Conservation (phyloP, 2,329 filamentous ascomycete species). For the Teratosphaeria destructans region DNA sequence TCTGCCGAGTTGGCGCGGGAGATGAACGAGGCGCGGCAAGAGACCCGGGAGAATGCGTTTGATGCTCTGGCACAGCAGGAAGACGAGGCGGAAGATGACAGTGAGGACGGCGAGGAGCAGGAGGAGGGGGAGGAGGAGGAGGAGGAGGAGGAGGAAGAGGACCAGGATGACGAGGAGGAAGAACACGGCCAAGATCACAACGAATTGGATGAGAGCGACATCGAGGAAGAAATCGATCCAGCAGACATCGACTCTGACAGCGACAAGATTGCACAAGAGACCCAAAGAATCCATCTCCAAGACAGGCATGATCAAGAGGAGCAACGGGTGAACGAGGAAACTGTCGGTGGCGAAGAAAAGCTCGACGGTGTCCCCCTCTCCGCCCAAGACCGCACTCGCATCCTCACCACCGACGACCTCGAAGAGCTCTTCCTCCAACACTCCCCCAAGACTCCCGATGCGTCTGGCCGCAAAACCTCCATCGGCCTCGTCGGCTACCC, state of each 20-base stretch:
- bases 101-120: conserved; percentile 19
- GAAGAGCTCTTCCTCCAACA: conserved; percentile 79
- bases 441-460: conserved; percentile 46
- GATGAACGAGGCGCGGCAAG: conserved; percentile 60
- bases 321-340: conserved; percentile 32
- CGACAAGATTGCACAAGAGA: conserved; percentile 34
- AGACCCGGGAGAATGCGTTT: conserved; percentile 28
- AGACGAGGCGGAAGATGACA: conserved; percentile 18
- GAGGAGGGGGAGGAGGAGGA: conserved; percentile 23
- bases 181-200: conserved; percentile 10
- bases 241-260: conserved; percentile 41
- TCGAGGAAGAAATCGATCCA: conserved; percentile 30
- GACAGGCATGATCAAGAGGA: conserved; percentile 32
- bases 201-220: conserved; percentile 30
- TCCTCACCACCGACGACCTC: conserved; percentile 84
- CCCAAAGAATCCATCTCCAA: conserved; percentile 36
- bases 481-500: conserved; percentile 96
- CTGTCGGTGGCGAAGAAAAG: conserved; percentile 21
- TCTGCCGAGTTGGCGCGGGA: conserved; percentile 89
- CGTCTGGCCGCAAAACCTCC: conserved; percentile 57
- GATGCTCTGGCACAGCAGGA: conserved; percentile 25
- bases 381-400: conserved; percentile 47
- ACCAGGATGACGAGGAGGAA: conserved; percentile 29
- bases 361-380: conserved; percentile 27
- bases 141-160: conserved; percentile 27